Conservation (phyloP, 2,329 filamentous ascomycete species). For the Cladophialophora exuberans region DNA sequence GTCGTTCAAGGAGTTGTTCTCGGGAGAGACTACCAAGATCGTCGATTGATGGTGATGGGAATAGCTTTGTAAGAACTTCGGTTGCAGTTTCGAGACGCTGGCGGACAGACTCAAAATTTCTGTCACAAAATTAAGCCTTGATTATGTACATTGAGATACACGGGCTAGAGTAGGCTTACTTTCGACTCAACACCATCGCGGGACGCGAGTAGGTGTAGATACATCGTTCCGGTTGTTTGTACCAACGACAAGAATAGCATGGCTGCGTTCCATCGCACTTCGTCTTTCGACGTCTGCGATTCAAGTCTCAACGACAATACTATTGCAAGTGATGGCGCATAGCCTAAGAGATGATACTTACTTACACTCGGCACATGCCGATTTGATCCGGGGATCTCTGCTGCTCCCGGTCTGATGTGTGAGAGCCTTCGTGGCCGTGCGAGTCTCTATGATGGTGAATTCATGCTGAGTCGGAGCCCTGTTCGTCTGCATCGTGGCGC, state of each 20-base stretch:
- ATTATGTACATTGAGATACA: neutral
- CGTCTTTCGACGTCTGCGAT: conserved; percentile 8
- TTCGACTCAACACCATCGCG: conserved; percentile 17
- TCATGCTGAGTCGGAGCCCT: neutral
- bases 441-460: conserved; percentile 1
- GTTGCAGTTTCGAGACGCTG: conserved; percentile 18
- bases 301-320: neutral
- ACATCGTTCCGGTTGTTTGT: conserved; percentile 20
- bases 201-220: conserved; percentile 16
- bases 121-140: too few species aligned
- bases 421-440: neutral
- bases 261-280: conserved; percentile 19
- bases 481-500: neutral
- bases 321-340: neutral
- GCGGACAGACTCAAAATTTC: conserved; percentile 19
- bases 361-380: conserved; percentile 19
- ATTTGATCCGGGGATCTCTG: conserved; percentile 17
- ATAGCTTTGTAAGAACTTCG: conserved; percentile 15
- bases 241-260: conserved; percentile 21
- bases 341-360: neutral
- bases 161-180: conserved; percentile 13
- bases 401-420: neutral
- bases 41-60: conserved; percentile 11
- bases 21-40: conserved; percentile 8
- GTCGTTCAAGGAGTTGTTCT: conserved; percentile 11